Evolutionary conservation across 768 basidiomycete genomes (phyloP), one percentile per base, ranked within the genome.

Genomic region (Russula earlei): DNA sequence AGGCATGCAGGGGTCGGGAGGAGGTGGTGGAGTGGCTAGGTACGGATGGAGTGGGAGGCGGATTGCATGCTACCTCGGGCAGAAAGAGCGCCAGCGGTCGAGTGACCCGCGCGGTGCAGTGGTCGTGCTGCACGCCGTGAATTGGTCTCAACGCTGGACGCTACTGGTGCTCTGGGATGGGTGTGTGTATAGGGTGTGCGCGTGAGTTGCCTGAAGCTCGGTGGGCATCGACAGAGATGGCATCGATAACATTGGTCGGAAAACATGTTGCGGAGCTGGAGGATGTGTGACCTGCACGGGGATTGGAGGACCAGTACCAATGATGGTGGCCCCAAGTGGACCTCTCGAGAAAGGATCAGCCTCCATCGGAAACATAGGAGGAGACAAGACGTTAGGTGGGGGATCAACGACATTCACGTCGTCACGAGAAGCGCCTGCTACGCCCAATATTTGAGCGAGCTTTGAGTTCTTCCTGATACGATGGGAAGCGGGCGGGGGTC

Each of bases 311-410:
- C n/a, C 38, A 14, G 24, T 46, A 10, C 14, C 22, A 29, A 51
- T 8, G 19, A 52, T 19, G 36, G 22, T 10, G 11, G 49, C 43
- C 29, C 50, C 50, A 17, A n/a, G 56, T 25, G 52, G 52, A 19
- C 34, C 6, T 10, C 20, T 4, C 14, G 33, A 22, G 43, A 53
- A 58, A 17, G 51, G 51, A 34, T 58, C 56, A 17, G 2, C 25
- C 14, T 48, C 51, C 45, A 58, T 53, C n/a, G 56, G 56, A 19
- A 57, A 41, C 14, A 57, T 14, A 24, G 50, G 56, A 41, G 50
- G 56, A 41, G 56, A 57, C 44, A 47, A 34, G 10, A 47, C 2
- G 24, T 42, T 34, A 25, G 46, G 24, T 17, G 8, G 25, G 11
- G 27, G 37, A n/a, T 41, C 20, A 41, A 5, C 38, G 11, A 29